Evolutionary conservation across 306 rosid genomes (phyloP).

Genomic region (Castanea mollissima): DNA sequence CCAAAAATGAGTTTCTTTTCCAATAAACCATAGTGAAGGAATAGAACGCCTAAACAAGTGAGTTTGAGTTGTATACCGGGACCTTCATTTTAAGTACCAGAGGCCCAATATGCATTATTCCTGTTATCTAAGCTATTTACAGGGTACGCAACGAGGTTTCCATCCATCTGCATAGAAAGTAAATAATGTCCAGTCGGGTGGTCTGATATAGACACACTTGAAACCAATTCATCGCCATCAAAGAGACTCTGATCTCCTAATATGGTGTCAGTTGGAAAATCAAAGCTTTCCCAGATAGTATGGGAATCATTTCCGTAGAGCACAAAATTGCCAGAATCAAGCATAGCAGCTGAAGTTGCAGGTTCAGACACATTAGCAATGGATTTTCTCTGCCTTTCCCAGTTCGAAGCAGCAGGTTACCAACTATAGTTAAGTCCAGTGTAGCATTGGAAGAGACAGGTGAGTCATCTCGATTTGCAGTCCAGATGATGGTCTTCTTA

Average conservation of each 20-base stretch:
- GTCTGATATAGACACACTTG: neutral
- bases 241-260: neutral
- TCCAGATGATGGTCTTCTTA: neutral
- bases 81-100: fast-evolving
- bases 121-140: neutral
- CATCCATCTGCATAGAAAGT: neutral
- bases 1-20: neutral
- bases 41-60: neutral
- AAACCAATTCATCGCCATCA: neutral
- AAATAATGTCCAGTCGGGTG: neutral
- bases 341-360: neutral
- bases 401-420: neutral
- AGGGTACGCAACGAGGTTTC: constrained; percentile 5
- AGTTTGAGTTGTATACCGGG: neutral
- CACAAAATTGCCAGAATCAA: constrained; percentile 3
- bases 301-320: neutral
- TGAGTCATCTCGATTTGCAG: neutral
- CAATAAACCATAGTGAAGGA: fast-evolving
- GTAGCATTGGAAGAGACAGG: neutral
- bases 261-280: constrained; percentile 6
- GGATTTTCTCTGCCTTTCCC: too few species aligned
- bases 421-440: neutral
- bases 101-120: neutral
- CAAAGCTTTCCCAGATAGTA: neutral
- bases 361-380: neutral